Evolutionary conservation across 2,329 filamentous ascomycete genomes (phyloP), one percentile per base, ranked within the genome.

Genomic region (Teratosphaeria gauchensis): DNA sequence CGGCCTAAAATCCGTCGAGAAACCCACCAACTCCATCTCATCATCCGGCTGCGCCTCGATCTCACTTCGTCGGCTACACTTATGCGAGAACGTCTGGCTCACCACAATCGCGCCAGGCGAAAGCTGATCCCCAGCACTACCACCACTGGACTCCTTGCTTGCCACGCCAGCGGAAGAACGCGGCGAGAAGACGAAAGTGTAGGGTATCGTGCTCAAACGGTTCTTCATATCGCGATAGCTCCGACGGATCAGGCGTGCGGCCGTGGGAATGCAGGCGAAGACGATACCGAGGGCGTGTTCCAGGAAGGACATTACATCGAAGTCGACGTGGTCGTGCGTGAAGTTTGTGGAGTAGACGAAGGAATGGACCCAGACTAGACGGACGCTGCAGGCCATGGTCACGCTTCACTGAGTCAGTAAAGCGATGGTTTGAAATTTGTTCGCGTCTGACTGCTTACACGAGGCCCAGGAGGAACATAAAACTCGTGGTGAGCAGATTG

Each of bases 261-360:
- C 42, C 6, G 42, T 48, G 9, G 52, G 52, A 11, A 53, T 35
- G 24, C 52, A 53, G n/a, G 52, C 52, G n/a, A 31, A 53, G 0
- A 35, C 32, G 6, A 53, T 30, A 9, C 21, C 52, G 19, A 53
- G 21, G 24, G 21, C 28, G 16, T 32, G 28, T 14, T 53, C 52
- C 21, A 32, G 14, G 24, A 53, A 53, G 3, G 28, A 53, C 32
- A 53, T 31, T 3, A 32, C 9, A n/a, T 53, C 52, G 28, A 53
- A 53, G 21, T n/a, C 52, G 52, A 35, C 12, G 9, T 53, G 28
- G 9, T 53, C 52, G 24, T 53, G 32, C 11, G 52, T 53, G 52
- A 53, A 53, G 52, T 53, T 53, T n/a, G 52, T 53, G 4, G 52
- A 32, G 24, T 53, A 53, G n/a, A 53, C 9, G 52, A 53, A 53